A percentile compares a stretch with the other conserved stretches of the same genome.
phyloP scores from a whole-genome alignment of 2,329 filamentous ascomycete genomes.

The Penicillium rolfsii region DNA sequence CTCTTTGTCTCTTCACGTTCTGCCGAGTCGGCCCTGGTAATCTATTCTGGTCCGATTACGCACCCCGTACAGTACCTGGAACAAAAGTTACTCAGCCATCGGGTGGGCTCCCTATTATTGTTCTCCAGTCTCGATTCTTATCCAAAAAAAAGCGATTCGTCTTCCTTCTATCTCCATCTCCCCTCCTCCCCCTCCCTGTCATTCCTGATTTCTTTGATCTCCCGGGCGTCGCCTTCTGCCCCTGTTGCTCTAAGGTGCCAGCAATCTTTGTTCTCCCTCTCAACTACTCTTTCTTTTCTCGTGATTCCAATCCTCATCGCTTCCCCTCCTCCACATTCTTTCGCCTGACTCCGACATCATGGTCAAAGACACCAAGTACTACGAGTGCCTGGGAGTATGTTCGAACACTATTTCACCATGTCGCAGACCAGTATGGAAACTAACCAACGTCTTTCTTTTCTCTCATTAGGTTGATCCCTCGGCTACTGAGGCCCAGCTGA shows the following conservation, averaged over 20 bases:
- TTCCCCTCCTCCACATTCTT: conserved; percentile 18
- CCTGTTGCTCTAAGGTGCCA: conserved; percentile 9
- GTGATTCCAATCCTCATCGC: conserved; percentile 9
- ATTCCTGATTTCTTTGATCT: conserved; percentile 7
- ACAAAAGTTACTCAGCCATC: conserved; percentile 33
- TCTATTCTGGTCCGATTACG: conserved; percentile 22
- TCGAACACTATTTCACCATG: neutral
- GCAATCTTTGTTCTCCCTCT: conserved; percentile 13
- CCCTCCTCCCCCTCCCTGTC: conserved; percentile 14
- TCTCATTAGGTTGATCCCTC: conserved; percentile 70
- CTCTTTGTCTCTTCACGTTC: neutral
- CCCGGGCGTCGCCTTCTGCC: conserved; percentile 17
- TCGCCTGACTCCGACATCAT: conserved; percentile 42
- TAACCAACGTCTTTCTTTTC: conserved; percentile 30
- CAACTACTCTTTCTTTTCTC: conserved; percentile 22
- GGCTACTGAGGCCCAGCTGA: conserved; percentile 83
- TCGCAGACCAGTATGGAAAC: neutral
- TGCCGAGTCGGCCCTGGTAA: conserved; percentile 20
- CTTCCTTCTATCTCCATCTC: conserved; percentile 11
- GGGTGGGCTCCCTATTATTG: conserved; percentile 9
- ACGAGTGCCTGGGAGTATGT: conserved; percentile 54
- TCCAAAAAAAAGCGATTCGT: conserved; percentile 20
- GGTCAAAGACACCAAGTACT: conserved; percentile 57
- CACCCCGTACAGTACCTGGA: conserved; percentile 26
- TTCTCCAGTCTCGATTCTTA: conserved; percentile 20